These are phyloP conservation scores for Trametes cubensis DNA, from an alignment of 768 basidiomycete species.

Conservation along the genomic window DNA sequence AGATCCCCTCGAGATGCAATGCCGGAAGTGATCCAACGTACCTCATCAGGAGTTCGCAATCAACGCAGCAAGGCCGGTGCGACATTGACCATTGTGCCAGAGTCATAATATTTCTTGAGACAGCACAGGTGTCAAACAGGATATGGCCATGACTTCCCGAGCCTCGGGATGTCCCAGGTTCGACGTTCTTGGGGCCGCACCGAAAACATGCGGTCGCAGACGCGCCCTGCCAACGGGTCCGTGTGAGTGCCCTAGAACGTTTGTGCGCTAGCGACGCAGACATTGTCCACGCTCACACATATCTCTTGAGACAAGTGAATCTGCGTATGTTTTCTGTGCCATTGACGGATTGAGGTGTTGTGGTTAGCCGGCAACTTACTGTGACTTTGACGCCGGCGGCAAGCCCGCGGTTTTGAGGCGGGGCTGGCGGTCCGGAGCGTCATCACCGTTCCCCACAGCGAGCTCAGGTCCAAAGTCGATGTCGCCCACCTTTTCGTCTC, in stretches of 20 bases:
- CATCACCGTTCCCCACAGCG: conserved; percentile 7
- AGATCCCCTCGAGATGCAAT: conserved; percentile 21
- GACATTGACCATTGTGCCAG: conserved; percentile 11
- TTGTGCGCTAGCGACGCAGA: conserved; percentile 8
- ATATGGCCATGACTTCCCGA: conserved; percentile 22
- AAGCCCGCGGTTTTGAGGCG: background rate
- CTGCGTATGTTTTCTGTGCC: conserved; percentile 2
- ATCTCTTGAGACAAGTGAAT: background rate
- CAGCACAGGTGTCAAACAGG: conserved; percentile 4
- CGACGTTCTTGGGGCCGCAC: conserved; percentile 22
- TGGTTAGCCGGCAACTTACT: conserved; percentile 10
- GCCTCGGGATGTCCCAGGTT: conserved; percentile 21
- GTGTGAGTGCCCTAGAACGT: conserved; percentile 22
- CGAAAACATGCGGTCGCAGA: conserved; percentile 24
- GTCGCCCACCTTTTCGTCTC: background rate
- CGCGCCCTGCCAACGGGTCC: conserved; percentile 18
- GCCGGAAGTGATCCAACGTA: conserved; percentile 21
- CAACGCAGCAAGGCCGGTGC: conserved; percentile 8
- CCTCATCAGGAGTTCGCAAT: conserved; percentile 18
- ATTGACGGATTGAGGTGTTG: background rate
- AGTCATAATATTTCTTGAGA: conserved; percentile 12
- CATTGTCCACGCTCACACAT: background rate
- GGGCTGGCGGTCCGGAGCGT: conserved; percentile 1
- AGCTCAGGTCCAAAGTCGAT: conserved; percentile 5
- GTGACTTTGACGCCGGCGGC: background rate